These are phyloP conservation scores for Mycena polygramma DNA, from an alignment of 768 basidiomycete genomes.

Conservation along the genomic window DNA sequence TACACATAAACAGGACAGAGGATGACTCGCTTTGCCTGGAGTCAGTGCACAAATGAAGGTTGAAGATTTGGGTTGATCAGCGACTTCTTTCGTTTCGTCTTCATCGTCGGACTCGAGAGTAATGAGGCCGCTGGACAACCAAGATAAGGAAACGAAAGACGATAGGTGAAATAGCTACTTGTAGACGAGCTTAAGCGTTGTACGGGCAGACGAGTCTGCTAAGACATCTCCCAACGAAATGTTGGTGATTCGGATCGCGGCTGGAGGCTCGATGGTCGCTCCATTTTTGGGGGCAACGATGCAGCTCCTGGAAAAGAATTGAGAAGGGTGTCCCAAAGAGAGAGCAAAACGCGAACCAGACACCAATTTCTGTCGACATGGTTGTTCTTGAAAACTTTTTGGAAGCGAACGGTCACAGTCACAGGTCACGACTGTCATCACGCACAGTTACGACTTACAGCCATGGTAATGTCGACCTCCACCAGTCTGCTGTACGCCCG, in stretches of 20 bases:
- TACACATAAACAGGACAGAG: background rate
- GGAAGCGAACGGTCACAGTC: slow-evolving; percentile 24
- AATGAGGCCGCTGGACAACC: slow-evolving; percentile 15
- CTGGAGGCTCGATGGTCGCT: slow-evolving; percentile 68
- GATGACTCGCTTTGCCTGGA: slow-evolving; percentile 76
- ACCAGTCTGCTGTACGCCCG: slow-evolving; percentile 3
- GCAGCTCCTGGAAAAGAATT: slow-evolving; percentile 65
- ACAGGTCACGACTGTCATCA: slow-evolving; percentile 14
- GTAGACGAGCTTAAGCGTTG: slow-evolving; percentile 78
- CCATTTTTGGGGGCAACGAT: slow-evolving; percentile 70
- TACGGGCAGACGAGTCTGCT: slow-evolving; percentile 68
- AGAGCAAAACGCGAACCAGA: slow-evolving; percentile 65
- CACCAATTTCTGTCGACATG: slow-evolving; percentile 64
- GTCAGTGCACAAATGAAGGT: slow-evolving; percentile 85
- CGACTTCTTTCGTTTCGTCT: slow-evolving; percentile 49
- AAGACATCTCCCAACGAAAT: slow-evolving; percentile 83
- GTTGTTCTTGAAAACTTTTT: slow-evolving; percentile 53
- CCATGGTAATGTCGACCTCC: slow-evolving; percentile 62
- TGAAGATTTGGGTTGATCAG: slow-evolving; percentile 47
- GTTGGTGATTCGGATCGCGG: slow-evolving; percentile 86
- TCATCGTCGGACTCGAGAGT: slow-evolving; percentile 13
- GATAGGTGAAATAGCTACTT: slow-evolving; percentile 29
- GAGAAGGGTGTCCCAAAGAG: slow-evolving; percentile 22
- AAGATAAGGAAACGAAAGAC: slow-evolving; percentile 20
- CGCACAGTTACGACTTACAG: slow-evolving; percentile 26